Conservation (phyloP, 192 early-diverging fungal species). For the Backusella mclennaniae region DNA sequence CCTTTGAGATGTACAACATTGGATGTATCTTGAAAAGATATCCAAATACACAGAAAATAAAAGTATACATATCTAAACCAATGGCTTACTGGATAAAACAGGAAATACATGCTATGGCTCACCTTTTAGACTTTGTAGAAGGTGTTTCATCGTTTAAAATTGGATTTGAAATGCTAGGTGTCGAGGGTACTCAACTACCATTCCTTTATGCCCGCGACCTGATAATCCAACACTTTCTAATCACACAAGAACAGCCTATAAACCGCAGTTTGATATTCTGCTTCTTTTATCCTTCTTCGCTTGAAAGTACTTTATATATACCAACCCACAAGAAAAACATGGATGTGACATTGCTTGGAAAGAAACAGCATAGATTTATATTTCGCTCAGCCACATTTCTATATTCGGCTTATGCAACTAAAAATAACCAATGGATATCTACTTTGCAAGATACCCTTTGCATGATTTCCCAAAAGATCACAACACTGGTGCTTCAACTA, state of each 20-base stretch:
- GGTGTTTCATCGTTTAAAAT: background rate
- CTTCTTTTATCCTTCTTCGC: background rate
- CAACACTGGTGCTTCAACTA: background rate
- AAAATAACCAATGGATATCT: background rate
- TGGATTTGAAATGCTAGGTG: background rate
- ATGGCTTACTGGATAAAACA: background rate
- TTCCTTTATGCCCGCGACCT: background rate
- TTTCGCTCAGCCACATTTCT: background rate
- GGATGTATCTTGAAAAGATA: background rate
- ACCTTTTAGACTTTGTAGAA: background rate
- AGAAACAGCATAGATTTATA: background rate
- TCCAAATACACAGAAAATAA: background rate
- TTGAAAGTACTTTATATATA: background rate
- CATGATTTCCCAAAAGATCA: background rate
- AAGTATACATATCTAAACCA: background rate
- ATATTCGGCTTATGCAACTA: background rate
- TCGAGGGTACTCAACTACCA: background rate
- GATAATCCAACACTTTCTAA: background rate
- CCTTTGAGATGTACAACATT: background rate
- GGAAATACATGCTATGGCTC: background rate
- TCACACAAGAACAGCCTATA: background rate
- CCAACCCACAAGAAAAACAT: background rate
- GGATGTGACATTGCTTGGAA: background rate
- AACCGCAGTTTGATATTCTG: background rate
- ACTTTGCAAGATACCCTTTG: background rate